A percentile compares a stretch with the other conserved stretches of the same genome.
phyloP scores from a whole-genome alignment of 2,329 filamentous ascomycete species.

The Didymella pinodella region DNA sequence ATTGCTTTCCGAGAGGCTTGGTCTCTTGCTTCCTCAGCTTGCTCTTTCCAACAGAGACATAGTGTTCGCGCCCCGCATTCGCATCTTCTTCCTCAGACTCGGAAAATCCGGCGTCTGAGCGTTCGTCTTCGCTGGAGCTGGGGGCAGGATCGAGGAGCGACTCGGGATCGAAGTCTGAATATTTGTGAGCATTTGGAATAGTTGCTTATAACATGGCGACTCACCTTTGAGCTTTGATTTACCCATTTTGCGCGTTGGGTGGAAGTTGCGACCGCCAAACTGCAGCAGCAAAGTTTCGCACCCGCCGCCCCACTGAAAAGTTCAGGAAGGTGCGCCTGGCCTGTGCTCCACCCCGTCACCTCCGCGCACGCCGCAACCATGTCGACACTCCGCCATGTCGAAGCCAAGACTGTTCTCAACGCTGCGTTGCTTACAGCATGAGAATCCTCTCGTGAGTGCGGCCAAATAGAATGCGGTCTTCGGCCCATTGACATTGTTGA shows the following conservation, averaged over 20 bases:
- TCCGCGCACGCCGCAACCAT: constrained; percentile 27
- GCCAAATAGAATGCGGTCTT: too few relatives aligned
- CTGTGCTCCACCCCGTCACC: constrained; percentile 25
- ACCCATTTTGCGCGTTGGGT: constrained; percentile 29
- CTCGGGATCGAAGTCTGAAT: constrained; percentile 81
- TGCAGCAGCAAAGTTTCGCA: constrained; percentile 29
- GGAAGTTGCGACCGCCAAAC: constrained; percentile 8
- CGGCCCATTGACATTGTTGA: constrained; percentile 1
- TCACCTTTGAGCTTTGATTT: constrained; percentile 46
- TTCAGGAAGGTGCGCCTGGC: constrained; percentile 19
- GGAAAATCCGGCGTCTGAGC: constrained; percentile 57
- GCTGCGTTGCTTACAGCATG: constrained; percentile 67
- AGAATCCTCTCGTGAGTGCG: constrained; percentile 78
- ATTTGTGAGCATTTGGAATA: not conserved
- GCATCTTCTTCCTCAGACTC: constrained; percentile 50
- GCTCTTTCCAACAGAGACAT: constrained; percentile 83
- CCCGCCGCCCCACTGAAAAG: constrained; percentile 42
- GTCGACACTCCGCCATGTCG: constrained; percentile 47
- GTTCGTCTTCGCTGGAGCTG: constrained; percentile 64
- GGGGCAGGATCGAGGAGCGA: constrained; percentile 65
- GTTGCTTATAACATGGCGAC: not conserved
- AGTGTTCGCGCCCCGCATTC: constrained; percentile 81
- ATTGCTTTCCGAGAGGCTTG: constrained; percentile 76
- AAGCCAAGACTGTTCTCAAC: constrained; percentile 64
- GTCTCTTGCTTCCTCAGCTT: constrained; percentile 78